These are phyloP conservation scores for Gaeumannomyces tritici DNA, from an alignment of 2,329 filamentous ascomycete genomes.

Conservation along the genomic window DNA sequence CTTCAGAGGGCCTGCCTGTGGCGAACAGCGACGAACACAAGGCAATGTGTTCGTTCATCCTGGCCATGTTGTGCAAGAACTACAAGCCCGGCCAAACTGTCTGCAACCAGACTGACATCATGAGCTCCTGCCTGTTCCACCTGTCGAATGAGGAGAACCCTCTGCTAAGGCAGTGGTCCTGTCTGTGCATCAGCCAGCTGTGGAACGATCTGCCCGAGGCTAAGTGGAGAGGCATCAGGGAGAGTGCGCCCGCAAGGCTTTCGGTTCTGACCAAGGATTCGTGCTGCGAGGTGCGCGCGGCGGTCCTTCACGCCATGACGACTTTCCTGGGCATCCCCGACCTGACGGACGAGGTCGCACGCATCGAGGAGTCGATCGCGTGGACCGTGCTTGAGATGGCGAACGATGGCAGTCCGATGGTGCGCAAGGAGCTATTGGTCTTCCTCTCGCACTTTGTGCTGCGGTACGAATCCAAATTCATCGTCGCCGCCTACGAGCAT, in stretches of 20 bases:
- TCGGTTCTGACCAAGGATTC: conserved; percentile 74
- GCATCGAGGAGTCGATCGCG: conserved; percentile 84
- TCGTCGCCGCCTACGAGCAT: conserved; percentile 88
- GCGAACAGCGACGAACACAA: conserved; percentile 89
- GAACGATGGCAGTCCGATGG: conserved; percentile 87
- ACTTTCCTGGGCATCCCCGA: conserved; percentile 92
- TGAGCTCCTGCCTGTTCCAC: conserved; percentile 78
- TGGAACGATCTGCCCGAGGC: conserved; percentile 88
- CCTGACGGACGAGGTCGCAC: conserved; percentile 79
- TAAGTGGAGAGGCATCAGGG: conserved; percentile 91
- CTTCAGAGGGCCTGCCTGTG: conserved; percentile 72
- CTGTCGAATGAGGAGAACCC: conserved; percentile 80
- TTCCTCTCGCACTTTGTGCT: conserved; percentile 89
- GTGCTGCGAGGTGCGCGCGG: conserved; percentile 84
- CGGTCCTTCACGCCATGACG: conserved; percentile 87
- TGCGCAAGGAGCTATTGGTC: conserved; percentile 84
- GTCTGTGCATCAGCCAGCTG: conserved; percentile 87
- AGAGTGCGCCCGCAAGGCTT: conserved; percentile 73
- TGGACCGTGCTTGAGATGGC: conserved; percentile 85
- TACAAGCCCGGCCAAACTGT: conserved; percentile 88
- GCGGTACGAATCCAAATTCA: conserved; percentile 84
- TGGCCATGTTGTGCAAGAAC: conserved; percentile 93
- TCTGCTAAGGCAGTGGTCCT: conserved; percentile 88
- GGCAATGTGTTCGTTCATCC: conserved; percentile 97
- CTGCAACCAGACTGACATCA: conserved; percentile 82